These are phyloP conservation scores for Hordeum marinum DNA, from an alignment of 176 grass and related monocot species.

Conservation along the genomic window DNA sequence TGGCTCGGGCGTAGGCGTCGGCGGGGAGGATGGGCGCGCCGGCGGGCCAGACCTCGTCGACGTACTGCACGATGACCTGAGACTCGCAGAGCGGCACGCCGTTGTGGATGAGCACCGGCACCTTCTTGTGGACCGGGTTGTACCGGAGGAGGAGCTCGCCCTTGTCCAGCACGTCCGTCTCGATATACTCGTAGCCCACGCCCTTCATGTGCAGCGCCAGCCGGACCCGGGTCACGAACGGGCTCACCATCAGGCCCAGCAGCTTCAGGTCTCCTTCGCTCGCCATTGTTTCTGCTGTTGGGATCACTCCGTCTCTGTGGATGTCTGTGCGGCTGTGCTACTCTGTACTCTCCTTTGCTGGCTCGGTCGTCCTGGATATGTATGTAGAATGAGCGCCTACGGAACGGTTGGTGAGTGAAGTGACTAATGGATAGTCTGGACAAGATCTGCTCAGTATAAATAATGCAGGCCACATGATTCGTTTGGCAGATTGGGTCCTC, in stretches of 20 bases:
- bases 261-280: slow-evolving; percentile 16
- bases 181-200: slow-evolving; percentile 25
- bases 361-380: no score
- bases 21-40: background rate
- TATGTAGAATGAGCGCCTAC: no score
- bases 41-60: background rate
- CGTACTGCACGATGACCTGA: background rate
- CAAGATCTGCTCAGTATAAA: background rate
- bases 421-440: no score
- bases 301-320: no score
- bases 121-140: slow-evolving; percentile 37
- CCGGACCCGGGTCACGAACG: slow-evolving; percentile 24
- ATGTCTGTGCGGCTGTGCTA: no score
- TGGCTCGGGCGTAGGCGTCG: background rate
- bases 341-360: background rate
- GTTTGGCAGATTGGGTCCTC: background rate
- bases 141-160: slow-evolving; percentile 37
- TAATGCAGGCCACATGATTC: background rate
- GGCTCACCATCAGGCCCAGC: slow-evolving; percentile 14
- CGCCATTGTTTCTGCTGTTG: background rate
- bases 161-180: slow-evolving; percentile 27
- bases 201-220: slow-evolving; percentile 49
- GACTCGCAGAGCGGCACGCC: background rate
- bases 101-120: background rate
- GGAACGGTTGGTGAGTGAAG: no score